phyloP scores from a whole-genome alignment of 2,329 filamentous ascomycete species.

The Xylaria sp. region DNA sequence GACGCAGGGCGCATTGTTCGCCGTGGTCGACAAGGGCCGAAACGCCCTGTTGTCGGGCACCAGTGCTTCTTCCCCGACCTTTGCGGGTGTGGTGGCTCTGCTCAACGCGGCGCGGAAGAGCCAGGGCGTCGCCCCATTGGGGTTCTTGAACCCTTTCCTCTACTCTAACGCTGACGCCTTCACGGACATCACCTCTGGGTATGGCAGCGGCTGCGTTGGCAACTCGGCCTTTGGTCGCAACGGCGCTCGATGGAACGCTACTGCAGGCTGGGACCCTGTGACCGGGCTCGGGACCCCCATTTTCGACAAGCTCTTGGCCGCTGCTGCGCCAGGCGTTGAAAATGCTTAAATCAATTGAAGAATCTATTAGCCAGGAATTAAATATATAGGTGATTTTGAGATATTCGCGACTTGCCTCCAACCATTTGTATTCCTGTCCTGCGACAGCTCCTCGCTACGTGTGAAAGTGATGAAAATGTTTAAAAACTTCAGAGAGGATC shows the following conservation, averaged over 20 bases:
- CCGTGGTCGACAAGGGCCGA: slow-evolving; percentile 40
- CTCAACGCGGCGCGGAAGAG: slow-evolving; percentile 50
- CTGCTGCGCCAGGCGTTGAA: slow-evolving; percentile 37
- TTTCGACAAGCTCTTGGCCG: slow-evolving; percentile 37
- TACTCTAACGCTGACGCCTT: slow-evolving; percentile 42
- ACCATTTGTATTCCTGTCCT: neutral
- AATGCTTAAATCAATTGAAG: slow-evolving; percentile 31
- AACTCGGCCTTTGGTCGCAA: slow-evolving; percentile 35
- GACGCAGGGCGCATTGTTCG: slow-evolving; percentile 59
- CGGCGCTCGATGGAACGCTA: slow-evolving; percentile 42
- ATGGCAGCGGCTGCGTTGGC: slow-evolving; percentile 35
- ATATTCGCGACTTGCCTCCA: neutral
- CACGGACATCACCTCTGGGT: slow-evolving; percentile 40
- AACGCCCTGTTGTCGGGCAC: slow-evolving; percentile 39
- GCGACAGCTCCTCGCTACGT: neutral
- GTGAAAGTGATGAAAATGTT: neutral
- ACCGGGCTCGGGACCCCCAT: slow-evolving; percentile 43
- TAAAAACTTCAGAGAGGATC: too few species aligned
- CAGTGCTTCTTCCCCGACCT: slow-evolving; percentile 47
- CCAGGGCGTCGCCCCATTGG: slow-evolving; percentile 42
- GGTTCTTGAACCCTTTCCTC: slow-evolving; percentile 42
- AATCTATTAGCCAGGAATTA: neutral
- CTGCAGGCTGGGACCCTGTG: slow-evolving; percentile 41
- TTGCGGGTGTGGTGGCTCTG: slow-evolving; percentile 48
- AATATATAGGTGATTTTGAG: neutral